These are phyloP conservation scores for Talaromyces amestolkiae DNA, from an alignment of 2,329 filamentous ascomycete genomes.

Conservation along the genomic window DNA sequence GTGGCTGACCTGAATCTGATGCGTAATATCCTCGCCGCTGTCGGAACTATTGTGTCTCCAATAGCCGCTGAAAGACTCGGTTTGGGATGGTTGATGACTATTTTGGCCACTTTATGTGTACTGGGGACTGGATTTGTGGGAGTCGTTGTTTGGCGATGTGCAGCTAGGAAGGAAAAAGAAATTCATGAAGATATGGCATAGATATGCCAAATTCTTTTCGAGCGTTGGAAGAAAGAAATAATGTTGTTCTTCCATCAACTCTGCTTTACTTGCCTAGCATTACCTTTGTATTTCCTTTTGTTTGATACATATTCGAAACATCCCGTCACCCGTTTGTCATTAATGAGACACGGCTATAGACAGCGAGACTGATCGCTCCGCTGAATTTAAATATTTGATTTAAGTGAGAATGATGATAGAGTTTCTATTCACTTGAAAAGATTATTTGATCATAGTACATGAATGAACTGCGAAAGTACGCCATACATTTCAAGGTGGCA, in stretches of 20 bases:
- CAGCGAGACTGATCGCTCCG: background rate
- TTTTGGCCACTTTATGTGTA: background rate
- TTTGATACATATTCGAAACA: background rate
- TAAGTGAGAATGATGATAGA: background rate
- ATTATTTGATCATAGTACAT: background rate
- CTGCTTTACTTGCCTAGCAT: background rate
- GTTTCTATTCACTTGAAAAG: background rate
- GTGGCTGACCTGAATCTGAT: slow-evolving; percentile 18
- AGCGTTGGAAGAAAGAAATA: background rate
- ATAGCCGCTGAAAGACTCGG: background rate
- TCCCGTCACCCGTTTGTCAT: background rate
- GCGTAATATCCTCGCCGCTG: slow-evolving; percentile 15
- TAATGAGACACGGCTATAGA: no score
- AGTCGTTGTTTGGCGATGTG: background rate
- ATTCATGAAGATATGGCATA: background rate
- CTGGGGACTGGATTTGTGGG: background rate
- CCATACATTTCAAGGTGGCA: background rate
- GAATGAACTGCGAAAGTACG: background rate
- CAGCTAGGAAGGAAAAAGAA: background rate
- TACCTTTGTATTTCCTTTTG: no score
- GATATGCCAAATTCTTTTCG: background rate
- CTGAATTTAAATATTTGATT: background rate
- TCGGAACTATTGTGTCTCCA: slow-evolving; percentile 10
- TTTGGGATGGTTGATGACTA: background rate
- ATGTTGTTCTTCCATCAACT: no score